Evolutionary conservation across 2,329 filamentous ascomycete genomes (phyloP).

Genomic region (Aspergillus viridinutans): DNA sequence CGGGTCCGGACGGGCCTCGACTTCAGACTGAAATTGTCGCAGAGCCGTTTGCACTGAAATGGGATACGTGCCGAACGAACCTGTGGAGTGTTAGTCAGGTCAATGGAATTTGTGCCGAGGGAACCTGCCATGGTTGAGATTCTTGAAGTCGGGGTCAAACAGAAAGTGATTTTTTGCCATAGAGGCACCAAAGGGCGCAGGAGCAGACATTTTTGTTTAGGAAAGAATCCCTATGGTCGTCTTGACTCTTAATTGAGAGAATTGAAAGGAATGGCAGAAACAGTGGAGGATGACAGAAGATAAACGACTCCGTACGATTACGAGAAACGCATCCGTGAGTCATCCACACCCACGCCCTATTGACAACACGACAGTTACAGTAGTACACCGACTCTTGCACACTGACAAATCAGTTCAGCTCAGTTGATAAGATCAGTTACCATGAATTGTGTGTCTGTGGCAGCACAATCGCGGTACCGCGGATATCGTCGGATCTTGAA

Average conservation of each 20-base stretch:
- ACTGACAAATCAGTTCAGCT: neutral
- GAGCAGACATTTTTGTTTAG: conserved; percentile 2
- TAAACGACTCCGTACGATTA: neutral
- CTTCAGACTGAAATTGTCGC: conserved; percentile 60
- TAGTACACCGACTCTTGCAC: neutral
- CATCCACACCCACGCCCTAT: neutral
- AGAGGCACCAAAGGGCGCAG: conserved; percentile 47
- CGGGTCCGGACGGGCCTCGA: conserved; percentile 66
- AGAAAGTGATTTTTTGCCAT: conserved; percentile 60
- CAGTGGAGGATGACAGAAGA: neutral
- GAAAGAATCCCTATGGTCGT: neutral
- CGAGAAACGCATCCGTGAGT: neutral
- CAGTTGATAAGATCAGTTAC: neutral
- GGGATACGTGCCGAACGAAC: conserved; percentile 78
- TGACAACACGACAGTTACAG: too few relatives aligned
- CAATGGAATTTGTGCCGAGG: neutral
- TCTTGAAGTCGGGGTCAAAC: conserved; percentile 64
- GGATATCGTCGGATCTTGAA: neutral
- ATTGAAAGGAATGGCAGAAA: neutral
- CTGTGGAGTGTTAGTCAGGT: conserved; percentile 8
- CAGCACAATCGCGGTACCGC: neutral
- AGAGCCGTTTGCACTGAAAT: conserved; percentile 55
- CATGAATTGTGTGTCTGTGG: too few relatives aligned
- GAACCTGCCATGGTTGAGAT: conserved; percentile 70
- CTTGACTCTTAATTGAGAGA: neutral